Percentiles rank a stretch among this genome's conserved stretches.
These are phyloP conservation scores for Meira miltonrushii DNA, from an alignment of 1,284 basidiomycete genomes.

Conservation along the genomic window DNA sequence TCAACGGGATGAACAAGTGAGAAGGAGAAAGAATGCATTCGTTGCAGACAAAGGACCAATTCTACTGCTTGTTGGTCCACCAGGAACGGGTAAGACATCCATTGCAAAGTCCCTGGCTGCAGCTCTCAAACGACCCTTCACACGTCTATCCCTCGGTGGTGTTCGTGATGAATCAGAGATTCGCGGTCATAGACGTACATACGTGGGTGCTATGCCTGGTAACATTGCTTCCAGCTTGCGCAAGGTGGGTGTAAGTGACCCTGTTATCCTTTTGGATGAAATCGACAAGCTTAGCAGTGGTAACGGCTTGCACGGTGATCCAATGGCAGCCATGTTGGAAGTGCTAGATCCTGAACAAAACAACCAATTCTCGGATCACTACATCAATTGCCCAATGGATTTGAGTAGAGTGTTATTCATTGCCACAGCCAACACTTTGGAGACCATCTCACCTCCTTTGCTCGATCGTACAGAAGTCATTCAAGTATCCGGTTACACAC, in stretches of 20 bases:
- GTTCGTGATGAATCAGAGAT: slow-evolving; percentile 56
- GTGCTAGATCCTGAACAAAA: slow-evolving; percentile 56
- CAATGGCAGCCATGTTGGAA: slow-evolving; percentile 55
- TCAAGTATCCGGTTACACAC: slow-evolving; percentile 54
- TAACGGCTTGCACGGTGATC: slow-evolving; percentile 54
- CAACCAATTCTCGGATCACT: slow-evolving; percentile 54
- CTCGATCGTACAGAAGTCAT: slow-evolving; percentile 55
- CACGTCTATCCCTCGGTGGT: slow-evolving; percentile 52
- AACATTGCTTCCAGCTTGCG: slow-evolving; percentile 57
- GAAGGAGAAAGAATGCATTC: slow-evolving; percentile 9
- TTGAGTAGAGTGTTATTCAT: slow-evolving; percentile 54
- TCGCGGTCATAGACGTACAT: slow-evolving; percentile 51
- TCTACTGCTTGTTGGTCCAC: slow-evolving; percentile 61
- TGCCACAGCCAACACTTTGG: slow-evolving; percentile 55
- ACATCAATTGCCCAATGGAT: slow-evolving; percentile 51
- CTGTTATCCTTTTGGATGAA: slow-evolving; percentile 55
- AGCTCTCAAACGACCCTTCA: slow-evolving; percentile 67
- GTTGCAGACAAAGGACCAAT: slow-evolving; percentile 65
- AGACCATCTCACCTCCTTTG: slow-evolving; percentile 54
- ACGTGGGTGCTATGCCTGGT: slow-evolving; percentile 60
- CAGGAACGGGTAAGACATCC: slow-evolving; percentile 50
- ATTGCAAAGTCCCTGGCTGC: slow-evolving; percentile 55
- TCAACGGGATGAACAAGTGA: slow-evolving; percentile 11
- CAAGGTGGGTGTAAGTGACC: slow-evolving; percentile 54
- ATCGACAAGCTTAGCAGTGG: slow-evolving; percentile 55